Evolutionary conservation across 2,329 filamentous ascomycete species (phyloP), one percentile per base, ranked within the genome.

Genomic region (Myotisia sp.): DNA sequence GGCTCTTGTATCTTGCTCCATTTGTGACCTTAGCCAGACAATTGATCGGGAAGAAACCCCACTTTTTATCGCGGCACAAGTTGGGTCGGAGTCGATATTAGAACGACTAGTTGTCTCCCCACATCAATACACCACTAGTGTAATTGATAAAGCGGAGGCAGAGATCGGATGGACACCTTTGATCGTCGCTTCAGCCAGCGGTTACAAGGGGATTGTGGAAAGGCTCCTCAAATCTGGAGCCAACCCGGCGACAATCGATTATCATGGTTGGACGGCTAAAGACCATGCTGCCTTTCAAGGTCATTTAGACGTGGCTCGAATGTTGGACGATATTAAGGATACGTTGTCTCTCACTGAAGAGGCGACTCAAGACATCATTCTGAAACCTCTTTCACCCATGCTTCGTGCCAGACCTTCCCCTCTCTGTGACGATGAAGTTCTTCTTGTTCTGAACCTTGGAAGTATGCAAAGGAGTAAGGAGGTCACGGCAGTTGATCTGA

Each of bases 251-350:
- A 9, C 45, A 14, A 2, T 36, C n/a, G 53, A 58, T 37, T 26
- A 42, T 23, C 23, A 42, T 4, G 51, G 55, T 3, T 58, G 54
- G 55, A 52, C 47, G 8, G 49, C 56, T 3, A 47, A 48, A 38
- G 55, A 59, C 26, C 45, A 53, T 33, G 54, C 55, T 3, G 49
- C 47, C 2, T 54, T 52, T 33, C 49, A 49, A 33, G 56, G 56
- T 5, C 51, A 56, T 35, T 40, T 55, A 2, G 35, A 36, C 7
- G 37, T 55, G 4, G 50, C 49, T 18, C 42, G 39, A 9, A 19
- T 38, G 14, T 31, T 50, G 14, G 33, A 37, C 7, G 20, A 8
- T 13, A 23, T 10, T 5, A 19, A 31, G 14, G 4, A 4, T 24
- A 17, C 6, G n/a, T 13, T 12, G 22, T n/a, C n/a, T n/a, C n/a